A percentile compares a stretch with the other conserved stretches of the same genome.
Evolutionary conservation across 768 basidiomycete species (phyloP).

Genomic region (Phaeotremella skinneri): DNA sequence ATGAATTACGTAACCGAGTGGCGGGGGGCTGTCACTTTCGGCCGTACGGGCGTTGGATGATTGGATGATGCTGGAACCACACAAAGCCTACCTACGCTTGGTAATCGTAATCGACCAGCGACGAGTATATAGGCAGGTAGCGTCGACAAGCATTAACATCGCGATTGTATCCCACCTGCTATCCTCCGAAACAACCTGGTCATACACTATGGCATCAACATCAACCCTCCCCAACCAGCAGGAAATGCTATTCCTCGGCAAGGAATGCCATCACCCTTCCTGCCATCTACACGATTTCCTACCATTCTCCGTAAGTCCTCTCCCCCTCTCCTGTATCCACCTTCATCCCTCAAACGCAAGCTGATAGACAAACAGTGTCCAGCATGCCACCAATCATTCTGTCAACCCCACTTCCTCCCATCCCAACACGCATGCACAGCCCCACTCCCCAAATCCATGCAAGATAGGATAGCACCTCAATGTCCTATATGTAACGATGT

Average conservation of each 20-base stretch:
- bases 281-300: constrained; percentile 51
- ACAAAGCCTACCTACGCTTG: not conserved
- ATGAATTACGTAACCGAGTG: not conserved
- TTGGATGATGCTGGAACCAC: not conserved
- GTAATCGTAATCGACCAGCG: not conserved
- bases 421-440: constrained; percentile 44
- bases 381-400: constrained; percentile 48
- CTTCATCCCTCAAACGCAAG: not conserved
- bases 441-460: constrained; percentile 41
- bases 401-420: constrained; percentile 49
- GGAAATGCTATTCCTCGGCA: constrained; percentile 50
- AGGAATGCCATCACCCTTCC: constrained; percentile 46
- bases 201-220: constrained; percentile 1
- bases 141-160: constrained; percentile 1
- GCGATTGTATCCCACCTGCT: not conserved
- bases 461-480: constrained; percentile 46
- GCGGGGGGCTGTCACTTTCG: too few relatives aligned
- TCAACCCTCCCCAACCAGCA: constrained; percentile 10
- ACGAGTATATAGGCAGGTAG: not conserved
- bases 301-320: constrained; percentile 43
- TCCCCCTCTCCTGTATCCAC: not conserved
- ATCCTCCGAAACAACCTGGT: not conserved
- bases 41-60: not conserved
- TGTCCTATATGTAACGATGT: constrained; percentile 47
- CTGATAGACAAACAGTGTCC: constrained; percentile 39